Percentiles rank a stretch among this genome's conserved stretches.
Conservation (phyloP, 2,329 filamentous ascomycete genomes). For the Lasiodiplodia gonubiensis region DNA sequence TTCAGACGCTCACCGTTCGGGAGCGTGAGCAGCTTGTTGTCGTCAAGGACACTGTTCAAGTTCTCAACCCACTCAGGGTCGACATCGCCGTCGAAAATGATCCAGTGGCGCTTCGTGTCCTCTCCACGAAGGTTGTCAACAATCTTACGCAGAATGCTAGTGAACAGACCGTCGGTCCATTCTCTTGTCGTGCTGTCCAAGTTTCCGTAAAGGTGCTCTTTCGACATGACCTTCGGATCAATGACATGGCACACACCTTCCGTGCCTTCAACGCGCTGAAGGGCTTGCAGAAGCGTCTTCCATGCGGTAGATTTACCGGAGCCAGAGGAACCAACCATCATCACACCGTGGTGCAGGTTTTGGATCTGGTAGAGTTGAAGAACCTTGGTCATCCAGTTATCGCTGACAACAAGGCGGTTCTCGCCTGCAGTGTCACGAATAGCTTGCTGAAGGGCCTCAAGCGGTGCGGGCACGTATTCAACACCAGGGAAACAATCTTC, state of each 20-base stretch:
- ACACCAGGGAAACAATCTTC: conserved; percentile 87
- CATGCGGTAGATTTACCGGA: conserved; percentile 95
- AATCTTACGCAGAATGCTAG: conserved; percentile 95
- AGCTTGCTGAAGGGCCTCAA: conserved; percentile 77
- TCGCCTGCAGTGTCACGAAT: conserved; percentile 84
- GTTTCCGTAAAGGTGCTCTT: conserved; percentile 94
- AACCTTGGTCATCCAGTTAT: conserved; percentile 97
- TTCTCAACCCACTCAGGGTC: conserved; percentile 99
- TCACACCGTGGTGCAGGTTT: conserved; percentile 97
- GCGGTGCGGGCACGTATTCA: conserved; percentile 86
- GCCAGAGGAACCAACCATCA: conserved; percentile 99
- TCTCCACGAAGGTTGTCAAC: conserved; percentile 98
- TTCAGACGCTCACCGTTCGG: conserved; percentile 98
- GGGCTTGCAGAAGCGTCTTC: conserved; percentile 87
- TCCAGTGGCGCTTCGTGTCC: conserved; percentile 97
- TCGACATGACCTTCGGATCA: conserved; percentile 99
- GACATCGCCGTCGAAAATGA: conserved; percentile 98
- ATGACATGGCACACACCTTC: conserved; percentile 98
- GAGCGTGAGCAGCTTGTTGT: conserved; percentile 96
- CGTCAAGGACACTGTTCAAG: conserved; percentile 97
- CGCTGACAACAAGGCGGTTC: conserved; percentile 85
- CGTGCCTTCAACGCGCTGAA: conserved; percentile 87
- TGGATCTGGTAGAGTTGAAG: conserved; percentile 98
- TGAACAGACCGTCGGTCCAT: conserved; percentile 99
- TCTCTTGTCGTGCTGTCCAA: conserved; percentile 96